Conservation (phyloP, 2,329 filamentous ascomycete species). For the Dryadomyces quercivorus region DNA sequence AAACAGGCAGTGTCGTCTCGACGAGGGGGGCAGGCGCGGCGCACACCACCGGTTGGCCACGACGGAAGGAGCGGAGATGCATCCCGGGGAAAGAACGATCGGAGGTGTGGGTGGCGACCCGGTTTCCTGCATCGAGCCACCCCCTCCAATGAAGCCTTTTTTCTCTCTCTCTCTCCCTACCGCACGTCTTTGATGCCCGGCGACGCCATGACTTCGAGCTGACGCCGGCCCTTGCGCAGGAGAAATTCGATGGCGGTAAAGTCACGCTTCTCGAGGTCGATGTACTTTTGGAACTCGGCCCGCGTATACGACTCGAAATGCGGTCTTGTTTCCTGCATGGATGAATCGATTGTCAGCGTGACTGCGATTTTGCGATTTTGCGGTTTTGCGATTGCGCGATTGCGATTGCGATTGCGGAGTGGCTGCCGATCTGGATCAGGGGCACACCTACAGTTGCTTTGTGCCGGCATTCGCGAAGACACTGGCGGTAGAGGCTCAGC, state of each 20-base stretch:
- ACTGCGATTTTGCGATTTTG: too few species aligned
- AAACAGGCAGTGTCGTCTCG: background rate
- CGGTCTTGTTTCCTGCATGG: conserved; percentile 21
- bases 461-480: conserved; percentile 65
- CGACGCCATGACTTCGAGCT: conserved; percentile 71
- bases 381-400: too few species aligned
- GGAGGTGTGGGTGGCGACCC: too few species aligned
- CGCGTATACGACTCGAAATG: conserved; percentile 55
- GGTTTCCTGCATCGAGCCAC: too few species aligned
- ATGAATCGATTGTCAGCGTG: background rate
- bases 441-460: conserved; percentile 54
- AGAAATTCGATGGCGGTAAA: conserved; percentile 79
- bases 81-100: background rate
- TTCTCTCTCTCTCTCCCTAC: conserved; percentile 15
- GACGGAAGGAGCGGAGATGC: background rate
- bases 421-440: background rate
- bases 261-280: conserved; percentile 64
- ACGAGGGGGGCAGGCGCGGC: background rate
- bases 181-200: conserved; percentile 68
- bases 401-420: background rate
- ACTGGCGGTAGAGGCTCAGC: conserved; percentile 72
- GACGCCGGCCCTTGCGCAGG: conserved; percentile 66
- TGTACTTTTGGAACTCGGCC: conserved; percentile 65
- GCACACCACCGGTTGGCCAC: too few species aligned
- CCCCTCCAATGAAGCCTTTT: too few species aligned